Evolutionary conservation across 345 rosid genomes (phyloP), one percentile per base, ranked within the genome.

Genomic region (Acer campestre): DNA sequence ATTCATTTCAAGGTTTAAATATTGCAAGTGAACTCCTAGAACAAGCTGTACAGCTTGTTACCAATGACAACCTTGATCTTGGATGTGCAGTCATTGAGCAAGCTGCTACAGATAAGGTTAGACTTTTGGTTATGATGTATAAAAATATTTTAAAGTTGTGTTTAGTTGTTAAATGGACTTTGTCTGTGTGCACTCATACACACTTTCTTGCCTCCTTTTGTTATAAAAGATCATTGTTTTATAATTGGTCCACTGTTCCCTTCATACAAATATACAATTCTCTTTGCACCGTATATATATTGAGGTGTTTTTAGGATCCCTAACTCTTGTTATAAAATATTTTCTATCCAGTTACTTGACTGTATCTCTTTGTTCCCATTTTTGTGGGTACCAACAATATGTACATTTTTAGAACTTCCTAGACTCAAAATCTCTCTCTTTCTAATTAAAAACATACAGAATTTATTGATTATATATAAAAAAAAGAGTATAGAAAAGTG

Each of bases 31-130:
- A 96, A 10, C 83, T 88, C 58, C 87, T 94, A 48, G 99, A 96
- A 74, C 98, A 92, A 84, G 92, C 97, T 70, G 97, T 96, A 85
- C 97, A 88, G 78, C 95, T 96, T 77, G 98, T 89, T 67, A 94
- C 98, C 68, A 96, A 96, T 86, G 99, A 96, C 86, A 96, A 96
- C 86, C 99, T 96, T 82, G 99, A 96, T 82, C 89, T 96, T 73
- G 98, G 99, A n/a, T 96, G 99, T 92, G 99, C 99, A 27, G 88
- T 91, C 71, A 96, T 96, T 80, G 99, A 96, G 84, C 97, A 92
- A 77, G 97, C 97, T 75, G 98, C 98, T 67, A 92, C 99, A 12
- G 98, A 94, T 25, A 94, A 94, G 99, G 99, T 95, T 77, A 29
- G 77, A 40, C 62, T 55, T 29, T 23, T 31, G 66, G 18, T 22